These are phyloP conservation scores for Inga laurina DNA, from an alignment of 306 rosid genomes.

Conservation along the genomic window DNA sequence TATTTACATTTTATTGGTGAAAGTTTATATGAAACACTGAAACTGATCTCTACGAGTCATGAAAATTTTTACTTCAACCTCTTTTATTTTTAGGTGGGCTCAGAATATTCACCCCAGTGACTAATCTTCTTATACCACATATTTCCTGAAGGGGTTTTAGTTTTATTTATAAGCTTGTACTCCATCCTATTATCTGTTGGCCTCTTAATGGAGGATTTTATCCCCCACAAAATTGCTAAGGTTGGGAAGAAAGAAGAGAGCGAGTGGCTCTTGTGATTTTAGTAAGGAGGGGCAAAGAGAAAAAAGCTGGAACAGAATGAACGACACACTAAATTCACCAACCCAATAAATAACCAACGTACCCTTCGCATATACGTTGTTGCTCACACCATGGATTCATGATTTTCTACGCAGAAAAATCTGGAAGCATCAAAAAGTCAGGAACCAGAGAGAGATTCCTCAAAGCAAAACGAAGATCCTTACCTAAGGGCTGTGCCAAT, in stretches of 20 bases:
- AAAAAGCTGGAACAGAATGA: conserved; percentile 1
- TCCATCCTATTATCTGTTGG: background rate
- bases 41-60: background rate
- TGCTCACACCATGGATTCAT: background rate
- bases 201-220: background rate
- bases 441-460: background rate
- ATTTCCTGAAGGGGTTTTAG: no score
- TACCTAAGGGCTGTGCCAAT: background rate
- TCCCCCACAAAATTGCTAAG: background rate
- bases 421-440: conserved; percentile 8
- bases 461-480: background rate
- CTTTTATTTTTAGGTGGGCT: no score
- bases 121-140: no score
- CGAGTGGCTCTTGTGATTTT: conserved; percentile 17
- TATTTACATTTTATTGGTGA: no score
- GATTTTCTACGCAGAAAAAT: conserved; percentile 31
- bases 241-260: background rate
- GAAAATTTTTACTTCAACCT: background rate
- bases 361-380: background rate
- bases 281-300: background rate
- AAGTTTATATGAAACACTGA: background rate
- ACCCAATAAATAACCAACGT: background rate
- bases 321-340: conserved; percentile 1
- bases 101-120: no score
- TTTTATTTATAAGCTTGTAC: background rate